Percentiles rank a stretch among this genome's conserved stretches.
phyloP scores from a whole-genome alignment of 192 early-diverging fungal genomes.

The Podila epicladia region DNA sequence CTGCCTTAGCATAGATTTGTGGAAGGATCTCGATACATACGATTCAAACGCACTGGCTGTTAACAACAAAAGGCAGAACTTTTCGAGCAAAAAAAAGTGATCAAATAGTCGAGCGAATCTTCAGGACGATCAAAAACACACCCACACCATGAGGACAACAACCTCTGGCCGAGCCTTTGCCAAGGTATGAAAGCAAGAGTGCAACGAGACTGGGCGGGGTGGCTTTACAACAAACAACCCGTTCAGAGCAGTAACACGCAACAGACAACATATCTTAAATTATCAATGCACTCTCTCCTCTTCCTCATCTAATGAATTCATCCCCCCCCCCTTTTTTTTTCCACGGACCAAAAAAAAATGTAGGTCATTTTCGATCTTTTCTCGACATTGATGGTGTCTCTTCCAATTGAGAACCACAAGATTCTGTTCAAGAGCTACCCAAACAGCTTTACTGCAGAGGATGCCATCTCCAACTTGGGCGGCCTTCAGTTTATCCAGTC shows the following conservation, averaged over 20 bases:
- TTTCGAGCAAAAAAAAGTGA: not conserved
- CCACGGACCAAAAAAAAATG: not conserved
- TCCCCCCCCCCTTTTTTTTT: slow-evolving; percentile 1
- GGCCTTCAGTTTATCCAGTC: slow-evolving; percentile 60
- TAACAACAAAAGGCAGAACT: not conserved
- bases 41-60: no score
- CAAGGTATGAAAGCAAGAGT: slow-evolving; percentile 39
- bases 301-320: no score
- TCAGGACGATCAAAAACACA: not conserved
- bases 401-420: slow-evolving; percentile 59
- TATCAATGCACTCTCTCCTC: not conserved
- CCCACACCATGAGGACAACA: slow-evolving; percentile 64
- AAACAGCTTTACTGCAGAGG: slow-evolving; percentile 64
- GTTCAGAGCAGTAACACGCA: no score
- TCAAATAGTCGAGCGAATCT: not conserved
- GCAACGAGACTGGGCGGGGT: no score
- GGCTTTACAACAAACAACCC: no score
- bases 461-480: slow-evolving; percentile 59
- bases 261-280: not conserved
- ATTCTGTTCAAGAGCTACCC: slow-evolving; percentile 61
- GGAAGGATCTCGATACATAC: no score
- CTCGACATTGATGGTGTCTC: slow-evolving; percentile 60
- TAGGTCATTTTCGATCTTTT: slow-evolving; percentile 70
- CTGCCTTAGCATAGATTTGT: no score
- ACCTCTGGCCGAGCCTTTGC: slow-evolving; percentile 66